These are phyloP conservation scores for Ananas comosus DNA, from an alignment of 176 grass and related monocot species.

Conservation along the genomic window DNA sequence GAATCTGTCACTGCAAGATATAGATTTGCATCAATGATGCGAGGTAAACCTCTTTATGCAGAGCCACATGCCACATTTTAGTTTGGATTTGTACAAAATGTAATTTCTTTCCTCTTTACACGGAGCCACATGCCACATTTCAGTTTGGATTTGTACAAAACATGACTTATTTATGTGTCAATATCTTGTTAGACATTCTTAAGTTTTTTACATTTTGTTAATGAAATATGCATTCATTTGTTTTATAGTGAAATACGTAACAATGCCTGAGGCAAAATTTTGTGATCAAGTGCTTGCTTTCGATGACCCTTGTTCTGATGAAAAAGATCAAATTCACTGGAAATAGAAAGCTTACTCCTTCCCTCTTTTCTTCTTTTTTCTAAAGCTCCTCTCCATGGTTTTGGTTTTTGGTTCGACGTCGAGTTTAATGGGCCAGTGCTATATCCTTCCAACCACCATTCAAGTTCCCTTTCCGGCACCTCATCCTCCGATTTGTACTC, in stretches of 20 bases:
- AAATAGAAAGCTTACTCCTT: neutral
- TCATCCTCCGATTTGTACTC: constrained; percentile 21
- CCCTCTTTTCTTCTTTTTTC: constrained; percentile 11
- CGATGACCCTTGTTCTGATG: neutral
- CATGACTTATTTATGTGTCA: no score
- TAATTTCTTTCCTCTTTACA: no score
- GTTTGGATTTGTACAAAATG: neutral
- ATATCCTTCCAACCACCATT: constrained; percentile 27
- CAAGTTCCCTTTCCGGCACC: constrained; percentile 10
- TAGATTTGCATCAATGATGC: constrained; percentile 69
- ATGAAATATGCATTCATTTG: no score
- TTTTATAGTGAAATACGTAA: no score
- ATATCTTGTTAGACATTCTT: no score
- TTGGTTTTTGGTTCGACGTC: constrained; percentile 96
- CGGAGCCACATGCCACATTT: no score
- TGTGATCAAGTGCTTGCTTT: neutral
- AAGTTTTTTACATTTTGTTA: no score
- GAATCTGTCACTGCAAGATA: constrained; percentile 70
- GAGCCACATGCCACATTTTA: neutral
- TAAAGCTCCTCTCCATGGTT: constrained; percentile 80
- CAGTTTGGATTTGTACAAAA: no score
- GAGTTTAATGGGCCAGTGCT: constrained; percentile 75
- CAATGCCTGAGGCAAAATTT: neutral
- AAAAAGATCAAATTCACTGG: constrained; percentile 2
- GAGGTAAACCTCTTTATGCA: constrained; percentile 27